Base-by-base conservation (phyloP, 177 flowering plant species). In the Telopea speciosissima region DNA sequence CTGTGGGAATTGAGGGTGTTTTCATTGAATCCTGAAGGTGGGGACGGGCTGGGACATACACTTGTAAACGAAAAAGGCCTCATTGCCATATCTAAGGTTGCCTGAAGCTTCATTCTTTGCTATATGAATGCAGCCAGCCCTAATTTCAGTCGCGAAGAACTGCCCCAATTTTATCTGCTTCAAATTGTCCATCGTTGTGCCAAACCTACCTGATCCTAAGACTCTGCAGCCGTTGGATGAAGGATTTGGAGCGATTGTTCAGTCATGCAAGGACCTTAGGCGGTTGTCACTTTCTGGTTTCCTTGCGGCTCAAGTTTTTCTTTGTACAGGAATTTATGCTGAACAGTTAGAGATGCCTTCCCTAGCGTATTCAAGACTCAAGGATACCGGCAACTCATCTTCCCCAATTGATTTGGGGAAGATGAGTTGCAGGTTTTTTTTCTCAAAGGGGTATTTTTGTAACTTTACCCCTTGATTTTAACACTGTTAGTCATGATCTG, bases 171-270 rank as follows among this genome's bases (percentile, higher is more conserved):
- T 94, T 58, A 86, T 78, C 24, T 82, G 92, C 23, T 94, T 94
- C 77, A 73, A 95, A 70, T 62, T 94, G 40, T 85, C 89, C 81
- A 94, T 85, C 70, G 86, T 90, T n/a, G 86, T 92, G 44, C 89
- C 95, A 0, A 76, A 25, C 61, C 85, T 77, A 72, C 90, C 97
- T 0, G 99, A 94, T 71, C 79, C 85, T n/a, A 75, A 79, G 31
- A 94, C 97, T 26, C 36, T 12, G 65, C 81, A 82, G 75, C 96
- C 97, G 3, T 67, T 94, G 69, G 99, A 94, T 76, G 95, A 90
- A 75, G 99, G 96, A 44, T 94, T 92, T 75, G 98, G 98, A 56
- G 96, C 95, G 0, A 89, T 94, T 71, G 98, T 94, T 54, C 87
- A 81, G 69, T 79, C 89, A 1, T 92, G 92, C 83, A 94, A 85